These are phyloP conservation scores for Haematococcus lacustris DNA, from an alignment of 139 green algal species.

Conservation along the genomic window DNA sequence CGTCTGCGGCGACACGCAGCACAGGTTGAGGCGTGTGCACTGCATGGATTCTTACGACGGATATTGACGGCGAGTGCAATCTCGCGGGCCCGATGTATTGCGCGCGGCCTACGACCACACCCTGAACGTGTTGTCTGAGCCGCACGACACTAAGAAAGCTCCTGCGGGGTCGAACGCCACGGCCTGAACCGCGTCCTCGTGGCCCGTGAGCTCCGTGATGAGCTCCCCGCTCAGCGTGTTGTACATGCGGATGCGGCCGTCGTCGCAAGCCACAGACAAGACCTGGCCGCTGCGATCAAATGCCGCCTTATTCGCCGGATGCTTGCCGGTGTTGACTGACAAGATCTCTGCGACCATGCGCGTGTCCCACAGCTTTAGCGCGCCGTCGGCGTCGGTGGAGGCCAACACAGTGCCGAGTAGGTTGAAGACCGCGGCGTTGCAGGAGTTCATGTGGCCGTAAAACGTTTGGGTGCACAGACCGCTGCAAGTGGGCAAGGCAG, in stretches of 20 bases:
- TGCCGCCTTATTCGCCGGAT: conserved; percentile 55
- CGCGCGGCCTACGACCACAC: conserved; percentile 46
- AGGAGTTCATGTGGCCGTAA: conserved; percentile 76
- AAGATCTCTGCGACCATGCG: conserved; percentile 74
- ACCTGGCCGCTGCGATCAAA: conserved; percentile 61
- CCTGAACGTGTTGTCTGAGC: conserved; percentile 62
- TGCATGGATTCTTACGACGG: too few species aligned
- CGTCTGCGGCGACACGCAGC: conserved; percentile 44
- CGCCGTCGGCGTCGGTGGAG: conserved; percentile 67
- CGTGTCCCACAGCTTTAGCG: conserved; percentile 79
- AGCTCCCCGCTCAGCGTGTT: conserved; percentile 32
- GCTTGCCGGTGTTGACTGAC: conserved; percentile 44
- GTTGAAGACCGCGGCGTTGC: conserved; percentile 61
- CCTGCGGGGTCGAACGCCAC: conserved; percentile 55
- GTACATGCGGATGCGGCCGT: conserved; percentile 48
- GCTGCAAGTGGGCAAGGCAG: conserved; percentile 1
- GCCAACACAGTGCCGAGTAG: conserved; percentile 39
- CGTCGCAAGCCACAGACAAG: conserved; percentile 62
- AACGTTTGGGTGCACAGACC: conserved; percentile 72
- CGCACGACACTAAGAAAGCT: conserved; percentile 58
- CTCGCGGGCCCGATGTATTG: too few species aligned
- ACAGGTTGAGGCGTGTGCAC: conserved; percentile 72
- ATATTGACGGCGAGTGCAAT: too few species aligned
- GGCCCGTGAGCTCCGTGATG: conserved; percentile 50
- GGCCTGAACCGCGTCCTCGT: conserved; percentile 71